Evolutionary conservation across 148 eudicot species (phyloP).

Genomic region (Drosera capensis): DNA sequence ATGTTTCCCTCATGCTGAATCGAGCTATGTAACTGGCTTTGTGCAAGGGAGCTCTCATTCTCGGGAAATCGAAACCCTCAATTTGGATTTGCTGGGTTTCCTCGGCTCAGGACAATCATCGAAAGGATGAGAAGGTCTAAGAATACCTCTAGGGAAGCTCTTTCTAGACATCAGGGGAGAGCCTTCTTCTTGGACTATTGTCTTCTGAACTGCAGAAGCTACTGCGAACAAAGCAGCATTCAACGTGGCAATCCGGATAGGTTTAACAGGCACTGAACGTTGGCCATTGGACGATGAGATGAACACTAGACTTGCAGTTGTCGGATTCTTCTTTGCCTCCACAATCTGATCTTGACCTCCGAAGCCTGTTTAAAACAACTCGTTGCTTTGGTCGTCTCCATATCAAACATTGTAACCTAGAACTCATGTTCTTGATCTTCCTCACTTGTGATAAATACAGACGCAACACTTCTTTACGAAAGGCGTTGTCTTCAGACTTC

Average conservation of each 20-base stretch:
- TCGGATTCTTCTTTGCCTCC: conserved; percentile 6
- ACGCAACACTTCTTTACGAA: conserved; percentile 12
- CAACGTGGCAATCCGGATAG: conserved; percentile 64
- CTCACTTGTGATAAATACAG: conserved; percentile 16
- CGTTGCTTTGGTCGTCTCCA: conserved; percentile 30
- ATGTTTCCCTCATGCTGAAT: conserved; percentile 2
- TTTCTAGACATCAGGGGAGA: not conserved
- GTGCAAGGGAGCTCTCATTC: conserved; percentile 36
- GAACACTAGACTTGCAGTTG: conserved; percentile 1
- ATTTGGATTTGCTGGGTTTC: conserved; percentile 33
- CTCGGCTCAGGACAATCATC: conserved; percentile 14
- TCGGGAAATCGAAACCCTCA: conserved; percentile 62
- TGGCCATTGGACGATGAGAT: conserved; percentile 3
- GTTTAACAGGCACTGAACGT: too few species aligned
- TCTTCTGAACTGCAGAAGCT: conserved; percentile 58
- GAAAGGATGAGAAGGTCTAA: conserved; percentile 46
- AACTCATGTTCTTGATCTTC: conserved; percentile 32
- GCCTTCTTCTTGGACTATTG: conserved; percentile 14
- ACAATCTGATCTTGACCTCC: conserved; percentile 12
- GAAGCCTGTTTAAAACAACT: conserved; percentile 40
- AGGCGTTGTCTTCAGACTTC: conserved; percentile 9
- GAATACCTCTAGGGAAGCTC: conserved; percentile 40
- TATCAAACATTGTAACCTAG: conserved; percentile 22
- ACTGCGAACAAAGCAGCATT: conserved; percentile 91
- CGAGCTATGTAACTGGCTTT: conserved; percentile 12